Evolutionary conservation across 2,329 filamentous ascomycete genomes (phyloP), one percentile per base, ranked within the genome.

Genomic region (Venturia oleaginea): DNA sequence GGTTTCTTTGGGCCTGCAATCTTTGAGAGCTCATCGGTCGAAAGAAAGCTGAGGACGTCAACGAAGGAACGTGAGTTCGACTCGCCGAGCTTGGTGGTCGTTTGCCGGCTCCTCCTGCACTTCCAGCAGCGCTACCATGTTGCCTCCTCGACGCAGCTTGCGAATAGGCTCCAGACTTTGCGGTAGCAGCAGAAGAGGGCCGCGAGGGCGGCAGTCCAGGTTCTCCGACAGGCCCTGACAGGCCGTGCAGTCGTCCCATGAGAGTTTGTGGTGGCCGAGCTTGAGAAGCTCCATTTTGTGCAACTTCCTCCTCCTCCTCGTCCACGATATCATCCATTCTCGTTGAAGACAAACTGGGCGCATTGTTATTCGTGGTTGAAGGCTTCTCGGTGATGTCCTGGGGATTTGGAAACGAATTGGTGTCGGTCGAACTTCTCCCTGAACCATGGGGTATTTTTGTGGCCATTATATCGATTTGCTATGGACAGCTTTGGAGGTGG

Each of bases 1-100:
- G 84, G 67, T 87, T 86, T 74, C 93, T 83, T 76, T 97, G 94
- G 64, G 92, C 92, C 77, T 97, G 93, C 61, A 97, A 80, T 74
- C 91, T 89, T 74, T 96, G 92, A 30, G 93, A 96, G 77, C 92
- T 97, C 91, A 99, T 96, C 46, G 94, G 94, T 27, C 88, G 89
- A 73, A 96, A 96, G 78, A 99, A 97, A 63, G 91, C 93, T 72
- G 93, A 89, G 19, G 91, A 92, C 2, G 91, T 88, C 63, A 99
- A 79, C 1, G 89, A 92, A 1, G 94, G 92, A 24, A 96, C 92
- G 80, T 99, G 94, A 51, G 90, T 94, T 71, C 88, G 85, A 38
- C 46, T 59, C 57, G 88, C 81, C 51, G 90, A 82, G 68, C 87
- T 93, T 19, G 80, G 82, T 63, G 80, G 88, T 68, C 82, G 82